Conservation (phyloP, 805 yeast species). For the Suhomyces pyralidae region DNA sequence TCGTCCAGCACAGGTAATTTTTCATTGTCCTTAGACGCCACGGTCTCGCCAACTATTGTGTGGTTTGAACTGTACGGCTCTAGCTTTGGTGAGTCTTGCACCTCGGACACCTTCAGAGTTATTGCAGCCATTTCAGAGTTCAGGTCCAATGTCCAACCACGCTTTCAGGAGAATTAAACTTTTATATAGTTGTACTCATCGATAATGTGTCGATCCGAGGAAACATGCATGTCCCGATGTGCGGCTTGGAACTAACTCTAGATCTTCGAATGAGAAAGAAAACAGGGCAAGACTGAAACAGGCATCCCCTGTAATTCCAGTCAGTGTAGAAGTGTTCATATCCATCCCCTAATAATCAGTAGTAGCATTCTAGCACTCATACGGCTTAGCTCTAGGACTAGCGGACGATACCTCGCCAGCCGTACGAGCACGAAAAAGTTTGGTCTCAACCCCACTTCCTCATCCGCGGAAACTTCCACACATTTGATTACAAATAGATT, state of each 20-base stretch:
- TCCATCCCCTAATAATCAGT: not conserved
- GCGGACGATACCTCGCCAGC: too few relatives aligned
- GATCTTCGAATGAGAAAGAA: not conserved
- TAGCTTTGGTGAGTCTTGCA: not conserved
- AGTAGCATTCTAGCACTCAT: too few relatives aligned
- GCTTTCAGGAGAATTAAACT: not conserved
- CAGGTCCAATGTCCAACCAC: not conserved
- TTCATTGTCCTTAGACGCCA: not conserved
- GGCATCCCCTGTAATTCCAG: not conserved
- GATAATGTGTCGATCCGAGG: not conserved
- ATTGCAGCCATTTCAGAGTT: not conserved
- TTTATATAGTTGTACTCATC: not conserved
- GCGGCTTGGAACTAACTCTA: not conserved
- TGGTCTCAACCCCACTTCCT: not conserved
- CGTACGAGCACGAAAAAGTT: not conserved
- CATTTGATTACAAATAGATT: not conserved
- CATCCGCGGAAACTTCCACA: not conserved
- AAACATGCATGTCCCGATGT: not conserved
- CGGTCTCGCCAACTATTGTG: not conserved
- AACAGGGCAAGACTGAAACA: not conserved
- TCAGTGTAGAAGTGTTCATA: not conserved
- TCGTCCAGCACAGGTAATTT: not conserved
- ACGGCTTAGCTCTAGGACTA: too few relatives aligned
- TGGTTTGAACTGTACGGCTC: not conserved
- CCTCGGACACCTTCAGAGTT: not conserved